Conservation (phyloP, 257 asterid genomes). For the Osmanthus fragrans region DNA sequence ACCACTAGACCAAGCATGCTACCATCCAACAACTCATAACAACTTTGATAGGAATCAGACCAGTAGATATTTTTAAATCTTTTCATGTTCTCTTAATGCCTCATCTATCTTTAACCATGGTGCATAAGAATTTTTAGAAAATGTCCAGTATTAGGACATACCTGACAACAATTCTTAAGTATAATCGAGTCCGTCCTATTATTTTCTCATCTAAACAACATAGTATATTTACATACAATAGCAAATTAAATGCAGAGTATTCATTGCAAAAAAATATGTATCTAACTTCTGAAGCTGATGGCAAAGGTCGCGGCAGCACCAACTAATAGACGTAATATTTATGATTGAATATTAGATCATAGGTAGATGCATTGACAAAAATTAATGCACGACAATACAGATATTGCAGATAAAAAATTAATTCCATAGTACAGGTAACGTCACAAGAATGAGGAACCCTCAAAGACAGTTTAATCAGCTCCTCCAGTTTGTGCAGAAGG, state of each 20-base stretch:
- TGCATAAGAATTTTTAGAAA: not conserved
- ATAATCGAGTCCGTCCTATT: not conserved
- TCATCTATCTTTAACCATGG: not conserved
- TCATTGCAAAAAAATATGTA: not conserved
- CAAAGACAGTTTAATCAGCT: not conserved
- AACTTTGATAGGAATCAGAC: not conserved
- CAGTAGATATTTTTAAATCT: not conserved
- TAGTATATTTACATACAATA: not conserved
- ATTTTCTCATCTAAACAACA: not conserved
- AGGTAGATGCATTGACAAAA: not conserved
- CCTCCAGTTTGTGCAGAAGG: slow-evolving; percentile 9
- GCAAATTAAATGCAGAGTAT: not conserved
- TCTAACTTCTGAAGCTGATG: not conserved
- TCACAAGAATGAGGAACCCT: slow-evolving; percentile 8
- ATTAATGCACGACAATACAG: slow-evolving; percentile 3
- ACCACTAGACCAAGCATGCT: not conserved
- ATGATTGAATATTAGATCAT: slow-evolving; percentile 8
- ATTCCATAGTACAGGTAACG: not conserved
- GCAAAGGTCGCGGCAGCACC: slow-evolving; percentile 9
- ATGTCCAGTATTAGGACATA: not conserved
- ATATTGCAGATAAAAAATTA: not conserved
- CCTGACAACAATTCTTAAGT: not conserved
- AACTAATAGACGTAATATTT: slow-evolving; percentile 1
- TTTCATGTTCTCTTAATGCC: not conserved
- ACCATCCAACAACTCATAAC: not conserved